A percentile compares a stretch with the other conserved stretches of the same genome.
Evolutionary conservation across 2,329 filamentous ascomycete species (phyloP).

Genomic region (Talaromyces islandicus): DNA sequence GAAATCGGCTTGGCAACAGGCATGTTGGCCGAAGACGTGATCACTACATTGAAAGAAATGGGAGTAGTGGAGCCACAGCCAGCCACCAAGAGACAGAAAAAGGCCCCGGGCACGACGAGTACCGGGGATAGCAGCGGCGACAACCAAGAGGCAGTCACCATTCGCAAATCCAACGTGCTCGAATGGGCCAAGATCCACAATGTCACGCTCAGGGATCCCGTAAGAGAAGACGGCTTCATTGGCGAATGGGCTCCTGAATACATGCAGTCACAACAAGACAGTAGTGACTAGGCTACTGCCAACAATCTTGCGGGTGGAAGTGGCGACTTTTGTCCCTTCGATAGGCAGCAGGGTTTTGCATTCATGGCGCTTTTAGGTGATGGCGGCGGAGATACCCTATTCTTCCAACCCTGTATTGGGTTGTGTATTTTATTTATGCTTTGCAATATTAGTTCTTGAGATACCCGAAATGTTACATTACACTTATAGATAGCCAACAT

Average conservation of each 20-base stretch:
- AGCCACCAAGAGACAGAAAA: conserved; percentile 48
- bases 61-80: conserved; percentile 54
- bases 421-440: neutral
- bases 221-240: conserved; percentile 69
- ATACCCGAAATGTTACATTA: neutral
- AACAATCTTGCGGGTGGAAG: neutral
- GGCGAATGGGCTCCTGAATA: conserved; percentile 55
- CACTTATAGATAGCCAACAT: neutral
- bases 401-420: neutral
- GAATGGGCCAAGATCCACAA: conserved; percentile 60
- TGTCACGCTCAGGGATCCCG: conserved; percentile 59
- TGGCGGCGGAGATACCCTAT: neutral
- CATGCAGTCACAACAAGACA: conserved; percentile 21
- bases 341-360: conserved; percentile 10
- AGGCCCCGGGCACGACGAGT: conserved; percentile 23
- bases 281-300: neutral
- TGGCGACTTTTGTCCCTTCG: neutral
- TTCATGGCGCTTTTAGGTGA: neutral
- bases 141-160: conserved; percentile 32
- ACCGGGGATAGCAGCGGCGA: conserved; percentile 13
- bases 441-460: neutral
- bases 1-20: conserved; percentile 73
- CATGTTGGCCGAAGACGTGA: conserved; percentile 78
- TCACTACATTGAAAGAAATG: conserved; percentile 74
- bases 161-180: conserved; percentile 55